Evolutionary conservation across 2,329 filamentous ascomycete species (phyloP).

Genomic region (Venturia nashicola): DNA sequence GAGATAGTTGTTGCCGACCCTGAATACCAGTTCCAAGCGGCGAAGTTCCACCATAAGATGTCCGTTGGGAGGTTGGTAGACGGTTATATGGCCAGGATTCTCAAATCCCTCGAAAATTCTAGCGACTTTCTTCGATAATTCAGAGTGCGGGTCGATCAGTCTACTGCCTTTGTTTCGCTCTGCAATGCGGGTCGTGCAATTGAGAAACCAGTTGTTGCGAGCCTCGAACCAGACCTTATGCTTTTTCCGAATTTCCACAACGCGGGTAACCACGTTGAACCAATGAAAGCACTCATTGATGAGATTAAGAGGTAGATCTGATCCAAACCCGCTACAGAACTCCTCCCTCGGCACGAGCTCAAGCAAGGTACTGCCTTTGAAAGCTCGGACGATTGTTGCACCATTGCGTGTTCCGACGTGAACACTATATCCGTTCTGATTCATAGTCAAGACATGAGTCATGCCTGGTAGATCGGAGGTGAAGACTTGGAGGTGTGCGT

Average conservation of each 20-base stretch:
- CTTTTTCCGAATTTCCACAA: conserved; percentile 40
- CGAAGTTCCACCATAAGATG: conserved; percentile 37
- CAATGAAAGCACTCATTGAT: conserved; percentile 46
- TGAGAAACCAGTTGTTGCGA: too few species aligned
- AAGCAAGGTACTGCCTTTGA: conserved; percentile 15
- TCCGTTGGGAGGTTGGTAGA: conserved; percentile 30
- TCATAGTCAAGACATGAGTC: conserved; percentile 33
- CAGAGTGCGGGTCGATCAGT: too few species aligned
- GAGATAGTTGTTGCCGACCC: conserved; percentile 29
- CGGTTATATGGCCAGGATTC: conserved; percentile 24
- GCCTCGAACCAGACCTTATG: conserved; percentile 24
- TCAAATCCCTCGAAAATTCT: too few species aligned
- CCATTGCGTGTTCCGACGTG: conserved; percentile 40
- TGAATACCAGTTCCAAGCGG: conserved; percentile 41
- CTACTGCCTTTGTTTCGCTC: background rate
- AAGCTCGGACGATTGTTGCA: conserved; percentile 33
- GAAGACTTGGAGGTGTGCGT: conserved; percentile 37
- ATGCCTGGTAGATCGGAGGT: conserved; percentile 43
- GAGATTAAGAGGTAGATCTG: conserved; percentile 42
- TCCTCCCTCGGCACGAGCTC: conserved; percentile 23
- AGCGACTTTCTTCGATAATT: too few species aligned
- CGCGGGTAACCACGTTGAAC: conserved; percentile 36
- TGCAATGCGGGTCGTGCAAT: too few species aligned
- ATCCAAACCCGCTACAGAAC: conserved; percentile 14
- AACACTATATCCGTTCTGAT: conserved; percentile 30